These are phyloP conservation scores for Chimonanthus praecox DNA, from an alignment of 164 flowering plant genomes.

Conservation along the genomic window DNA sequence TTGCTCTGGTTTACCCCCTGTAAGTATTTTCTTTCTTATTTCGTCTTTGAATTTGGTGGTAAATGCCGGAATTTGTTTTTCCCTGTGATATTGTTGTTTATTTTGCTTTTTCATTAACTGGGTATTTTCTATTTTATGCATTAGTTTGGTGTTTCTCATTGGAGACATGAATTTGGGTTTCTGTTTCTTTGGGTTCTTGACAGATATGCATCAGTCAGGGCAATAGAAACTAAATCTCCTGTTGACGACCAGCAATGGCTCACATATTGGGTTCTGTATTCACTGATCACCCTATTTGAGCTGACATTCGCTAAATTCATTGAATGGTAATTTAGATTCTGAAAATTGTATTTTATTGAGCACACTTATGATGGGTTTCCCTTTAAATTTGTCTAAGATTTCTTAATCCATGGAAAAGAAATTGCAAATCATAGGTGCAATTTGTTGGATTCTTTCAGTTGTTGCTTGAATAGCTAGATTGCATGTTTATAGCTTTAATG, in stretches of 20 bases:
- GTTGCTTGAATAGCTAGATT: background rate
- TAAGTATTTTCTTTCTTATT: slow-evolving; percentile 29
- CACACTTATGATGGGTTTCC: background rate
- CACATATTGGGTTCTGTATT: slow-evolving; percentile 79
- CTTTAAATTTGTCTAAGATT: background rate
- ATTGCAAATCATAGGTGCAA: background rate
- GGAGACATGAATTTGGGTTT: background rate
- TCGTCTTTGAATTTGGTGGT: background rate
- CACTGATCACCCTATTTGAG: slow-evolving; percentile 78
- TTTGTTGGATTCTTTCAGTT: background rate
- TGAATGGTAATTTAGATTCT: slow-evolving; percentile 47
- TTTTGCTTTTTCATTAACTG: background rate
- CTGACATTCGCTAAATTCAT: slow-evolving; percentile 67
- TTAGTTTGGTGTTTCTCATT: background rate
- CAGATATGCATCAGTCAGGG: slow-evolving; percentile 85
- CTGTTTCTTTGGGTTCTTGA: slow-evolving; percentile 5
- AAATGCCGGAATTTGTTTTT: background rate
- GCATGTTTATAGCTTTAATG: background rate
- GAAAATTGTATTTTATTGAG: background rate
- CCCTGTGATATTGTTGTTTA: background rate
- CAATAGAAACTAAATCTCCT: slow-evolving; percentile 72
- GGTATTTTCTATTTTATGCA: background rate
- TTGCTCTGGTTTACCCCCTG: slow-evolving; percentile 81
- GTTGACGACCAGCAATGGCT: slow-evolving; percentile 89
- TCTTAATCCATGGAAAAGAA: background rate